These are phyloP conservation scores for Gloeostereum incarnatum DNA, from an alignment of 768 basidiomycete species.

Conservation along the genomic window DNA sequence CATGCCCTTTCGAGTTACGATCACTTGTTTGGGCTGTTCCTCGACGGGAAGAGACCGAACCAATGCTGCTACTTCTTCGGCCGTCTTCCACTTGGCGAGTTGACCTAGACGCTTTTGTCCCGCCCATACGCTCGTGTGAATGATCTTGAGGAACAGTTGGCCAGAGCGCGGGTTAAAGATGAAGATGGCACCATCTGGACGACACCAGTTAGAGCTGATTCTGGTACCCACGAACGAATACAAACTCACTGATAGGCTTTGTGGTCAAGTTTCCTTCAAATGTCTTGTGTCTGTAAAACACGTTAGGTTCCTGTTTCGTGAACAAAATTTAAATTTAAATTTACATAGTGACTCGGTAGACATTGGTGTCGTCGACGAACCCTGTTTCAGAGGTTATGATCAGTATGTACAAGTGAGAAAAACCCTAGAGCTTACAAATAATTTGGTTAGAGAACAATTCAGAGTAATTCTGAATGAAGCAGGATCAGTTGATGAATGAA, in stretches of 20 bases:
- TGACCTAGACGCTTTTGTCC: conserved; percentile 99
- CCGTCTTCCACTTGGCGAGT: conserved; percentile 98
- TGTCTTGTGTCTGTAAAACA: conserved; percentile 75
- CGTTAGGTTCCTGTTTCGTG: conserved; percentile 8
- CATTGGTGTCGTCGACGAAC: conserved; percentile 99
- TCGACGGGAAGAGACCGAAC: conserved; percentile 96
- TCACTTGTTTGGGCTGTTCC: conserved; percentile 99
- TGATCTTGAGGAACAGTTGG: conserved; percentile 96
- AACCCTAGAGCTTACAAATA: conserved; percentile 77
- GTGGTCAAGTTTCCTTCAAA: conserved; percentile 99
- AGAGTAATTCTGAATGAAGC: conserved; percentile 65
- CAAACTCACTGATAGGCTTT: conserved; percentile 90
- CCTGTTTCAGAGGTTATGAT: conserved; percentile 26
- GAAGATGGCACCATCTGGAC: conserved; percentile 89
- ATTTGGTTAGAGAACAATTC: conserved; percentile 98
- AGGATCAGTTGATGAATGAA: conserved; percentile 2
- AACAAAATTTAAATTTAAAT: conserved; percentile 10
- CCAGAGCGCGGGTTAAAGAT: conserved; percentile 99
- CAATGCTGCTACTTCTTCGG: conserved; percentile 98
- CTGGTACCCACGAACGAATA: too few species aligned
- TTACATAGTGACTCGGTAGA: conserved; percentile 95
- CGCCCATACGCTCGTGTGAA: conserved; percentile 99
- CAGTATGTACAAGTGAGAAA: neutral
- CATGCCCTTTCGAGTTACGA: conserved; percentile 99
- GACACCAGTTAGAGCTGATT: too few species aligned